These are phyloP conservation scores for Cladosporium sp. DNA, from an alignment of 2,329 filamentous ascomycete species.

Conservation along the genomic window DNA sequence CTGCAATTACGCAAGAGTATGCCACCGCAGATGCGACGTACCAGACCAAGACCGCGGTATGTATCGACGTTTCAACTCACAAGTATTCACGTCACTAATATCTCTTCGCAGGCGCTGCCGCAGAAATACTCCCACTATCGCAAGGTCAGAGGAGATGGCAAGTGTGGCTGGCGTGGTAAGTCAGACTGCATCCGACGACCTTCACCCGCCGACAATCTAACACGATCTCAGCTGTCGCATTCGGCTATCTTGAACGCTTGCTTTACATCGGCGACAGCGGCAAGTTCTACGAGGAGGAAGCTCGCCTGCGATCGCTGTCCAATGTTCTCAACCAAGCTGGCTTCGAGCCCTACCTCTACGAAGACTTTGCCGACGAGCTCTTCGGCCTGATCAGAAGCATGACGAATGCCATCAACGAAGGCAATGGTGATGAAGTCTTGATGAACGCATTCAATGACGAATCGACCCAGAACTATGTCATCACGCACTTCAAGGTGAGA, in stretches of 20 bases:
- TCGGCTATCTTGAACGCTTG: slow-evolving; percentile 87
- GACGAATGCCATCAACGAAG: slow-evolving; percentile 54
- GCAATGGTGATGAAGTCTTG: slow-evolving; percentile 49
- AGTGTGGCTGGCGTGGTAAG: slow-evolving; percentile 97
- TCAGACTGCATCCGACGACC: slow-evolving; percentile 6
- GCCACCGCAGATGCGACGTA: slow-evolving; percentile 83
- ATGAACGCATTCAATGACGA: slow-evolving; percentile 69
- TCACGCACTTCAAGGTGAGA: slow-evolving; percentile 73
- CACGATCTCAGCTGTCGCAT: slow-evolving; percentile 71
- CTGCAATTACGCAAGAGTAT: slow-evolving; percentile 79
- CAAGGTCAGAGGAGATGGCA: slow-evolving; percentile 85
- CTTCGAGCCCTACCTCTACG: slow-evolving; percentile 68
- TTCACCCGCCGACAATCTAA: slow-evolving; percentile 34
- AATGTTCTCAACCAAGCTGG: slow-evolving; percentile 69
- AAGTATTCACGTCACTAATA: background rate
- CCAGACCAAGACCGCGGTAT: slow-evolving; percentile 81
- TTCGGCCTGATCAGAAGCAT: slow-evolving; percentile 67
- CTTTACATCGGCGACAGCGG: slow-evolving; percentile 64
- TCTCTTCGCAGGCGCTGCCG: slow-evolving; percentile 64
- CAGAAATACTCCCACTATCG: slow-evolving; percentile 85
- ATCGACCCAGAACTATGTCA: slow-evolving; percentile 68
- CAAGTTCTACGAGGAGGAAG: slow-evolving; percentile 68
- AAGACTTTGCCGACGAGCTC: slow-evolving; percentile 81
- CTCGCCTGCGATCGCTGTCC: slow-evolving; percentile 70
- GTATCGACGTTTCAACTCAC: slow-evolving; percentile 36